A percentile compares a stretch with the other conserved stretches of the same genome.
Conservation (phyloP, 1,284 basidiomycete species). For the Vanrija pseudolonga region DNA sequence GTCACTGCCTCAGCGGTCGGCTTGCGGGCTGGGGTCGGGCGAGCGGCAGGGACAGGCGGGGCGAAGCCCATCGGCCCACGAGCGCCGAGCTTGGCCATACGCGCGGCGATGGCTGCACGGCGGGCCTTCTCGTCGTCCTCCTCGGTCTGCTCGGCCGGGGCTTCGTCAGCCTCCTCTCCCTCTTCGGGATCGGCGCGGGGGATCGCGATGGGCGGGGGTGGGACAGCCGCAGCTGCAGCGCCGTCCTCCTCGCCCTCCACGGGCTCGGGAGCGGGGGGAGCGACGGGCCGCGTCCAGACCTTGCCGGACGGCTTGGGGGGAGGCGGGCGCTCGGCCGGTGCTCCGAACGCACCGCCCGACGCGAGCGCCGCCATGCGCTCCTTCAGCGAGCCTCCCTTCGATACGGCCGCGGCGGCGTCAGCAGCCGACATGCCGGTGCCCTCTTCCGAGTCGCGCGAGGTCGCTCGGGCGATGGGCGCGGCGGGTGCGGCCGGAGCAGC, state of each 20-base stretch:
- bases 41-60: conserved; percentile 10
- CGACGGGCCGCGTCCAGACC: conserved; percentile 67
- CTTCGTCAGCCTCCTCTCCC: conserved; percentile 40
- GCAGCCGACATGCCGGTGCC: conserved; percentile 64
- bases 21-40: conserved; percentile 22
- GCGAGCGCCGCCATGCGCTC: conserved; percentile 90
- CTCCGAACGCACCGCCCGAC: conserved; percentile 68
- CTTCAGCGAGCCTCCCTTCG: conserved; percentile 64
- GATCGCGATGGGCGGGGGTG: background rate
- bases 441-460: conserved; percentile 20
- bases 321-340: conserved; percentile 43
- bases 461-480: background rate
- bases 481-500: conserved; percentile 3
- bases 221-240: conserved; percentile 26
- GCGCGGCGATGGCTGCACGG: conserved; percentile 51
- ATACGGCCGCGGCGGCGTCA: conserved; percentile 77
- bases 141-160: conserved; percentile 41
- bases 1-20: conserved; percentile 6
- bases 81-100: conserved; percentile 52
- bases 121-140: conserved; percentile 49
- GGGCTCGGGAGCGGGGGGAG: conserved; percentile 50
- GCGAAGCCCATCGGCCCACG: conserved; percentile 50
- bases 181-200: conserved; percentile 11
- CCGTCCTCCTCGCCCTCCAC: conserved; percentile 45
- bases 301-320: conserved; percentile 56